Evolutionary conservation across 192 early-diverging fungal species (phyloP), one percentile per base, ranked within the genome.

Genomic region (Podila horticola): DNA sequence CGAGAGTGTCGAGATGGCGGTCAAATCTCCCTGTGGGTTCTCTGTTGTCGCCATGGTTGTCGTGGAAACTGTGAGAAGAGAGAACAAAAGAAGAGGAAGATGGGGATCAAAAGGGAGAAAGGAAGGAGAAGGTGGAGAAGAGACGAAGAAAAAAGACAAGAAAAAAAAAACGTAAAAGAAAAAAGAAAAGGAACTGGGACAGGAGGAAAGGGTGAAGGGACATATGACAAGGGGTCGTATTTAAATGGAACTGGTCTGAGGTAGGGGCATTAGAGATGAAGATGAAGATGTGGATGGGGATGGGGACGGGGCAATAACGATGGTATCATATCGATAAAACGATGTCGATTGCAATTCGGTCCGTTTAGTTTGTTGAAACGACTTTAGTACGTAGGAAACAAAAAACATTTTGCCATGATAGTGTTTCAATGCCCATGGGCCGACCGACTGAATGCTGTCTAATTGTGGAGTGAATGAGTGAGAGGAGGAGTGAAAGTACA

Each of bases 341-440:
- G 41, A 12, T 24, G 24, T 55, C 52, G 52, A 55, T 55, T 55
- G 52, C n/a, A 55, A 55, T 55, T 55, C 17, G 52, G 52, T 55
- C 52, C 7, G 22, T 55, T 55, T 45, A 45, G 41, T 45, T 41
- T 45, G 52, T 55, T 55, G 22, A 19, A 26, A 22, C 52, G 52
- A 26, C 20, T 22, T n/a, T 5, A n/a, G 52, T n/a, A 11, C 52
- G 24, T 8, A 24, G 52, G 52, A 55, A 5, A 17, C 9, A 6
- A 55, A 55, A 5, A 9, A 3, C 20, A 5, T 24, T 10, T 55
- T 52, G 19, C n/a, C n/a, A n/a, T n/a, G 5, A n/a, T 10, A 17
- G 8, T 10, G 1, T 20, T 10, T 52, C n/a, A 3, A 17, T 52
- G 20, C n/a, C 50, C 50, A 52, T 52, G 50, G 50, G 11, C 34